phyloP scores from a whole-genome alignment of 2,329 filamentous ascomycete genomes.

The Rhytidhysteron rufulum region DNA sequence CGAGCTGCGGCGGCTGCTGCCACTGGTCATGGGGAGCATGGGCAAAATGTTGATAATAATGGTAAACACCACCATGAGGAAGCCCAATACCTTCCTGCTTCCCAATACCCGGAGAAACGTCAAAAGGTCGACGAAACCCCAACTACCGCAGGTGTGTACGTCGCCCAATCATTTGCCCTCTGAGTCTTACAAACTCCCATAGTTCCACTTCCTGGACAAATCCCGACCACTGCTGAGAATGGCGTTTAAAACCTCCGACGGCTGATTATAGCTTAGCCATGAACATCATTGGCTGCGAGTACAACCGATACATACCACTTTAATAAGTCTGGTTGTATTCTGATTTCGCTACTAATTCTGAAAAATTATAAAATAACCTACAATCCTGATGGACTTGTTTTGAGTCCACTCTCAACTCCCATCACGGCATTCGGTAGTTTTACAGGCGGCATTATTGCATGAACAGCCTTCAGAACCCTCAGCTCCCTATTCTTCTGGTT shows the following conservation, averaged over 20 bases:
- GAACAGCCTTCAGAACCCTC: neutral
- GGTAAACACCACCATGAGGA: constrained; percentile 32
- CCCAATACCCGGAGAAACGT: constrained; percentile 32
- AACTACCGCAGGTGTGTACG: constrained; percentile 29
- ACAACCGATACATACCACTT: too few relatives aligned
- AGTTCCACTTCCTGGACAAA: neutral
- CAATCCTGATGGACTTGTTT: neutral
- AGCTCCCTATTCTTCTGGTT: neutral
- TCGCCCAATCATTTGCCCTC: constrained; percentile 3
- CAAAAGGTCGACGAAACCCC: constrained; percentile 27
- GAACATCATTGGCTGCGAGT: too few relatives aligned
- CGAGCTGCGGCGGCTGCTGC: constrained; percentile 21
- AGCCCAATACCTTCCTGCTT: constrained; percentile 20
- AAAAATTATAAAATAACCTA: neutral
- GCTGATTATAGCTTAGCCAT: neutral
- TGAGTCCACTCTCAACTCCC: neutral
- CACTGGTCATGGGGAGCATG: constrained; percentile 30
- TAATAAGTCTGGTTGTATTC: too few relatives aligned
- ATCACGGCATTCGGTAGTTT: neutral
- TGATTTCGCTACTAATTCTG: neutral
- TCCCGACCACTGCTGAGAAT: neutral
- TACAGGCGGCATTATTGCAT: neutral
- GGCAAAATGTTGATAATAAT: constrained; percentile 20
- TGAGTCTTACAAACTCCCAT: neutral
- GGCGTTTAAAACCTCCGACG: neutral